Conservation (phyloP, 2,329 filamentous ascomycete genomes). For the Cordyceps cateniannulata region DNA sequence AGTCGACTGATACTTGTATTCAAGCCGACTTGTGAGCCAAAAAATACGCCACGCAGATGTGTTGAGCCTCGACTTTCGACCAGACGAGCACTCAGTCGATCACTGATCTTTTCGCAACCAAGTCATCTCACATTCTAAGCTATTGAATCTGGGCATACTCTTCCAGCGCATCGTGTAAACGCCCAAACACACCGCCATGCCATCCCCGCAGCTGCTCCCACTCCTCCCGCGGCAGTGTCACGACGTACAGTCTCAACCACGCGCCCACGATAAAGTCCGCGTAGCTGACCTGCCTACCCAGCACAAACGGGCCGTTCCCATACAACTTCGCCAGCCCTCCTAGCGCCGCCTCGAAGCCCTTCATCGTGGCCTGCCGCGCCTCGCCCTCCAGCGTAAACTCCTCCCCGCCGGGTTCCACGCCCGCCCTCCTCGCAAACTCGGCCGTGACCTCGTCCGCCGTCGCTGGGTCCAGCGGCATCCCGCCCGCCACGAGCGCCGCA, state of each 20-base stretch:
- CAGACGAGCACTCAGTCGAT: no score
- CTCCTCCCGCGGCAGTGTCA: not conserved
- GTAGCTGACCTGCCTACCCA: conserved; percentile 40
- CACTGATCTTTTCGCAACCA: not conserved
- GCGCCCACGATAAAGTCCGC: conserved; percentile 52
- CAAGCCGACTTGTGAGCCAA: no score
- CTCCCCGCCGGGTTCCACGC: conserved; percentile 37
- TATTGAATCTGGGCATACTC: not conserved
- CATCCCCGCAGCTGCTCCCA: conserved; percentile 4
- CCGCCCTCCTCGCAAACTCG: conserved; percentile 42
- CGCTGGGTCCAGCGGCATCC: conserved; percentile 45
- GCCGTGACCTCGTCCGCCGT: conserved; percentile 37
- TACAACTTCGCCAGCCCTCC: conserved; percentile 37
- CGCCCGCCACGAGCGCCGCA: conserved; percentile 30
- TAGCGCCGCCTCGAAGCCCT: conserved; percentile 34
- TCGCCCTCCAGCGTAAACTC: conserved; percentile 34
- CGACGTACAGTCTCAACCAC: conserved; percentile 20
- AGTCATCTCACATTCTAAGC: not conserved
- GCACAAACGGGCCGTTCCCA: conserved; percentile 39
- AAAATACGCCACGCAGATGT: no score
- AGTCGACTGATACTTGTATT: no score
- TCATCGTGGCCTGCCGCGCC: conserved; percentile 29
- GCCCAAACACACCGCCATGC: conserved; percentile 1
- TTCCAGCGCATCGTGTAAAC: conserved; percentile 6
- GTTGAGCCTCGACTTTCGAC: no score